Conservation (phyloP, 2,329 filamentous ascomycete genomes). For the Thyridium curvatum region DNA sequence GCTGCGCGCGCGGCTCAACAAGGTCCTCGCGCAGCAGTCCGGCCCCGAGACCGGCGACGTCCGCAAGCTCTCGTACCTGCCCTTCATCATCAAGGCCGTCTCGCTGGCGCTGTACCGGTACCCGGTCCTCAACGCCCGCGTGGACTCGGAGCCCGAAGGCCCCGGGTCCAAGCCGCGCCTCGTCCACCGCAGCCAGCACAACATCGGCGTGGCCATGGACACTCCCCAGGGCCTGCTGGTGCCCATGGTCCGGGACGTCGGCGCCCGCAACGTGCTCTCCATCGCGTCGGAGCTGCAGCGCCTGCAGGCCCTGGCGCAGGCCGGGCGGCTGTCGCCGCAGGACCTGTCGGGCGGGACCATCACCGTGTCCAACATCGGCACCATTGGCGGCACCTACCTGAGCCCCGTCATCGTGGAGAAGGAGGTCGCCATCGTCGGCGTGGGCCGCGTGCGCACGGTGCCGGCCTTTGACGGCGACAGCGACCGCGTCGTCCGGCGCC, state of each 20-base stretch:
- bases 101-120: constrained; percentile 77
- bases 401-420: constrained; percentile 84
- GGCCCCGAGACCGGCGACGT: constrained; percentile 39
- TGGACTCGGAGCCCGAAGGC: constrained; percentile 48
- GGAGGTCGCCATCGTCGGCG: constrained; percentile 86
- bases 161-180: constrained; percentile 62
- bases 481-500: constrained; percentile 61
- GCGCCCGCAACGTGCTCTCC: constrained; percentile 65
- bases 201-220: constrained; percentile 95
- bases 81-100: constrained; percentile 93
- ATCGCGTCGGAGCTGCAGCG: constrained; percentile 72
- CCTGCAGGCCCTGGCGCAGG: constrained; percentile 64
- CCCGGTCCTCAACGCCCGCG: constrained; percentile 79
- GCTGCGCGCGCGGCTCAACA: constrained; percentile 71
- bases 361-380: constrained; percentile 94
- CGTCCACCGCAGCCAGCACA: constrained; percentile 76
- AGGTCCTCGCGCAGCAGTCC: constrained; percentile 33
- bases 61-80: constrained; percentile 77
- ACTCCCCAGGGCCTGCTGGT: constrained; percentile 84
- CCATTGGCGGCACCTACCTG: constrained; percentile 87
- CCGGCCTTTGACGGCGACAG: constrained; percentile 66
- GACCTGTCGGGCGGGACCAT: constrained; percentile 87
- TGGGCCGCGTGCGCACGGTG: constrained; percentile 73
- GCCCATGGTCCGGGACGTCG: constrained; percentile 83
- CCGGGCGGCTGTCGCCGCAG: constrained; percentile 66